Percentiles rank a stretch among this genome's conserved stretches.
These are phyloP conservation scores for Cladophialophora carrionii DNA, from an alignment of 2,329 filamentous ascomycete species.

Conservation along the genomic window DNA sequence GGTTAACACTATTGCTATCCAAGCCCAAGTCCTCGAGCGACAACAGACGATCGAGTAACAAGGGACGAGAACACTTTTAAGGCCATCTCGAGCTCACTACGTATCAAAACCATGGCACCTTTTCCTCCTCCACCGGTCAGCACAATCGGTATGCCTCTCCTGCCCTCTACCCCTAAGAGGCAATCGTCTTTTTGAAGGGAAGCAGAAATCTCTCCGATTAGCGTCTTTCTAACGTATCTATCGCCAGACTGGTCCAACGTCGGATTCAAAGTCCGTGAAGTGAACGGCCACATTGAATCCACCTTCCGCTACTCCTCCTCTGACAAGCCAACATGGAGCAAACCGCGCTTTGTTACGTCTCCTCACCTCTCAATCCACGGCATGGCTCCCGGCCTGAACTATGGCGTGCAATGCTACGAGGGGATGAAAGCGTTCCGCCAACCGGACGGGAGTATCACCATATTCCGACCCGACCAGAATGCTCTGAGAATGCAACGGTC, in stretches of 20 bases:
- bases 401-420: conserved; percentile 96
- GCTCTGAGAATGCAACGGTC: conserved; percentile 83
- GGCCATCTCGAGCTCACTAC: neutral
- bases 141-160: conserved; percentile 64
- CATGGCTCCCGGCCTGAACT: conserved; percentile 94
- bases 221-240: neutral
- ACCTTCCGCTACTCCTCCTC: conserved; percentile 71
- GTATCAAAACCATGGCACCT: conserved; percentile 28
- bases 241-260: conserved; percentile 81
- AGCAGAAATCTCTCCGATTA: neutral
- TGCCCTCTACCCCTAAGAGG: neutral
- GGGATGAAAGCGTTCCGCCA: conserved; percentile 95
- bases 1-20: neutral
- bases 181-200: neutral
- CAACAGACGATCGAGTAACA: neutral
- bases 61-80: neutral
- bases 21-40: neutral
- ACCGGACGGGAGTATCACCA: conserved; percentile 71
- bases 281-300: conserved; percentile 92
- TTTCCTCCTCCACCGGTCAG: conserved; percentile 79
- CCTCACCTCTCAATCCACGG: conserved; percentile 89
- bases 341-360: conserved; percentile 76
- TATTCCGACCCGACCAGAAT: conserved; percentile 88
- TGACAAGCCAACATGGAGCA: conserved; percentile 38
- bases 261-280: conserved; percentile 90